Evolutionary conservation across 1,284 basidiomycete species (phyloP).

Genomic region (Crepidotus sp.): DNA sequence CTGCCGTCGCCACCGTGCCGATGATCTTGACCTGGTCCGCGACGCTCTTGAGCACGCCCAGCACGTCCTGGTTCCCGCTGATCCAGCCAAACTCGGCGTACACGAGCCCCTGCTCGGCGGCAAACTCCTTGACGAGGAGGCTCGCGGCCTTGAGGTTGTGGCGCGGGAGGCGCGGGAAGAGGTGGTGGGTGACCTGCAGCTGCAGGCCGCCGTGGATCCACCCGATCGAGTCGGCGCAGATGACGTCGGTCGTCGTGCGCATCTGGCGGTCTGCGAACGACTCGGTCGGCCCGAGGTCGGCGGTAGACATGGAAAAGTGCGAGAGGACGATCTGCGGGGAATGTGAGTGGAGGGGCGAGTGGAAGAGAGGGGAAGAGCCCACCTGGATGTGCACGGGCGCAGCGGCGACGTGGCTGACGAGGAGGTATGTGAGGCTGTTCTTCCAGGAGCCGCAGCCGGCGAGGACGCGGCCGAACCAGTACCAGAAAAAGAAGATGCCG

Average conservation of each 20-base stretch:
- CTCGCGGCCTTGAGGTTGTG: slow-evolving; percentile 86
- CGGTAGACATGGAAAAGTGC: slow-evolving; percentile 94
- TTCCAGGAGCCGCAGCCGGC: slow-evolving; percentile 61
- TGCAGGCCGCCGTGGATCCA: slow-evolving; percentile 93
- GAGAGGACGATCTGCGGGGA: slow-evolving; percentile 85
- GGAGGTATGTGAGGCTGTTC: slow-evolving; percentile 56
- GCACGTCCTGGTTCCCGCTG: slow-evolving; percentile 73
- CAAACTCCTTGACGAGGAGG: slow-evolving; percentile 77
- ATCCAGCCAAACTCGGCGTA: slow-evolving; percentile 91
- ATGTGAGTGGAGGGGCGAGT: slow-evolving; percentile 1
- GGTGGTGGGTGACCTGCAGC: slow-evolving; percentile 94
- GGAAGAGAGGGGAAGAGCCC: slow-evolving; percentile 15
- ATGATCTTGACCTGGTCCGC: slow-evolving; percentile 77
- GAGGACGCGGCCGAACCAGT: slow-evolving; percentile 66
- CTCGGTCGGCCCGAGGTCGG: slow-evolving; percentile 84
- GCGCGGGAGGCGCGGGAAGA: slow-evolving; percentile 91
- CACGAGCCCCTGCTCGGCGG: slow-evolving; percentile 71
- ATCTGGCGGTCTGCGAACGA: slow-evolving; percentile 91
- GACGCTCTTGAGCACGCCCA: slow-evolving; percentile 69
- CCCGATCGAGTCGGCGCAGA: slow-evolving; percentile 75
- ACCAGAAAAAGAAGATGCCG: slow-evolving; percentile 70
- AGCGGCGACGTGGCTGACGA: slow-evolving; percentile 74
- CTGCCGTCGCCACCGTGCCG: slow-evolving; percentile 60
- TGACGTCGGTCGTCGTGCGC: slow-evolving; percentile 93
- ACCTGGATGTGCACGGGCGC: slow-evolving; percentile 85